These are phyloP conservation scores for Sporothrix protearum DNA, from an alignment of 2,329 filamentous ascomycete species.

Conservation along the genomic window DNA sequence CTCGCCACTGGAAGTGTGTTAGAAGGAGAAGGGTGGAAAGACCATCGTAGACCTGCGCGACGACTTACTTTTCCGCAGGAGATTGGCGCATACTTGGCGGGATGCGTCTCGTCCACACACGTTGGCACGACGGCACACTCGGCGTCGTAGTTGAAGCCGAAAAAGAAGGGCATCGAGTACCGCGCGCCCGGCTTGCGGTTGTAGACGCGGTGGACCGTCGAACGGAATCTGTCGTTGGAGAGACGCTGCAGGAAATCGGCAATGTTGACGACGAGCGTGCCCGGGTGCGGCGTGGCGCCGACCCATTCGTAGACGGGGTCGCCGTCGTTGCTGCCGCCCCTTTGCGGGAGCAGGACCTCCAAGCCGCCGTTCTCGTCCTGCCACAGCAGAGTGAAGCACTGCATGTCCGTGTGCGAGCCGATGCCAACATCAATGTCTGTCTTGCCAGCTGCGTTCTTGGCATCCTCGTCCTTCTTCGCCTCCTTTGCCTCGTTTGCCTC, in stretches of 20 bases:
- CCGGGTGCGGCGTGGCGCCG: conserved; percentile 21
- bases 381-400: conserved; percentile 34
- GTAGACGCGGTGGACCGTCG: conserved; percentile 29
- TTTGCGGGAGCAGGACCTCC: conserved; percentile 24
- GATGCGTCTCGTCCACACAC: conserved; percentile 40
- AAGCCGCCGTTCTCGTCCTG: conserved; percentile 28
- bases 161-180: conserved; percentile 30
- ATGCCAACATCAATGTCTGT: conserved; percentile 39
- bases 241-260: conserved; percentile 29
- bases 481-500: background rate
- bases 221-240: conserved; percentile 29
- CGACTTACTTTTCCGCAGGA: conserved; percentile 37
- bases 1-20: conserved; percentile 26
- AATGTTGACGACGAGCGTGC: conserved; percentile 30
- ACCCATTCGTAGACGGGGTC: conserved; percentile 23
- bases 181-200: conserved; percentile 24
- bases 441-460: conserved; percentile 2
- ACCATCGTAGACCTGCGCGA: no score
- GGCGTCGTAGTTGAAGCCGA: conserved; percentile 45
- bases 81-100: conserved; percentile 44
- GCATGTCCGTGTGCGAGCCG: conserved; percentile 47
- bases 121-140: conserved; percentile 42
- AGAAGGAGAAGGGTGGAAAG: background rate
- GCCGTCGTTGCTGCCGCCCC: background rate
- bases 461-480: background rate